Conservation (phyloP, 1,284 basidiomycete genomes). For the Pisolithus thermaeus region DNA sequence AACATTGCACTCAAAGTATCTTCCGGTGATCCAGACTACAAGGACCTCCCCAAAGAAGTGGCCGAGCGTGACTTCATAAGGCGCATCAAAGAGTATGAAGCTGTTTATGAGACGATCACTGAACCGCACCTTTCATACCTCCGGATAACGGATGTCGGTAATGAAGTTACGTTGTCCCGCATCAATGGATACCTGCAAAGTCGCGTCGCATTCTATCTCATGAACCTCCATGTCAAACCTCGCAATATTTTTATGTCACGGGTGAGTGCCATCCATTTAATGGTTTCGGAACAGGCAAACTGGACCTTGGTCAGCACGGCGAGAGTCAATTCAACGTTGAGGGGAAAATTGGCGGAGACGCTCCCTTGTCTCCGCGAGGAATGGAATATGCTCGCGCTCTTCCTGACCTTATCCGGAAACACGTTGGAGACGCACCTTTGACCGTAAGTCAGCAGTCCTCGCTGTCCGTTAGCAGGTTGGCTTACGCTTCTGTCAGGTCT, state of each 20-base stretch:
- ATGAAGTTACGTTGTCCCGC: conserved; percentile 76
- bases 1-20: conserved; percentile 96
- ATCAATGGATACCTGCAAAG: conserved; percentile 94
- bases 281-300: neutral
- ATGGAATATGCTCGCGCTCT: conserved; percentile 83
- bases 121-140: conserved; percentile 85
- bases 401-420: conserved; percentile 84
- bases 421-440: conserved; percentile 83
- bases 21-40: conserved; percentile 97
- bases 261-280: conserved; percentile 40
- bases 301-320: conserved; percentile 66
- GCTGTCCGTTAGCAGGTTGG: neutral
- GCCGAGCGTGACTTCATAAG: conserved; percentile 89
- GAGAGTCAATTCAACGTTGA: conserved; percentile 97
- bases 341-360: conserved; percentile 97
- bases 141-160: conserved; percentile 85
- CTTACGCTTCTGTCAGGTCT: conserved; percentile 55
- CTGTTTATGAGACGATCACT: conserved; percentile 92
- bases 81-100: conserved; percentile 91
- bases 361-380: conserved; percentile 79
- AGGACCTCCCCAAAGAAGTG: conserved; percentile 77
- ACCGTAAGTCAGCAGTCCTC: conserved; percentile 52
- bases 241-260: conserved; percentile 95
- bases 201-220: conserved; percentile 96
- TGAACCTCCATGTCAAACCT: conserved; percentile 97